phyloP scores from a whole-genome alignment of 2,329 filamentous ascomycete species.

The Ophiostoma australiae region DNA sequence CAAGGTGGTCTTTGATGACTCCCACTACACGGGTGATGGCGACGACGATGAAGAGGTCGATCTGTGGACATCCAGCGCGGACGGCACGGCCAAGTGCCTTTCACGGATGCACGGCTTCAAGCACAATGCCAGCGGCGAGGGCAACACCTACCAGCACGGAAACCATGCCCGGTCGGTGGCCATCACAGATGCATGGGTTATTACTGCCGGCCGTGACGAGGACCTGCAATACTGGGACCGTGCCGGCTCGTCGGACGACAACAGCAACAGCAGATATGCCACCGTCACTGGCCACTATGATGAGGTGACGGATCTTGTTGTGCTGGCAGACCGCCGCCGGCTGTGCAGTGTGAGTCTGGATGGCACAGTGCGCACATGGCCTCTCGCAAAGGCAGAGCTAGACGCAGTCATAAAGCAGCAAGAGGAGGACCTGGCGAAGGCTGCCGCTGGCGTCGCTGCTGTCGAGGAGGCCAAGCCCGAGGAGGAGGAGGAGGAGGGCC shows the following conservation, averaged over 20 bases:
- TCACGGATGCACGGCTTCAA: conserved; percentile 60
- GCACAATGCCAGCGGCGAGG: conserved; percentile 43
- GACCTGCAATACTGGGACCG: conserved; percentile 86
- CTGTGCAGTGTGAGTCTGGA: conserved; percentile 86
- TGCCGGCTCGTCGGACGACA: conserved; percentile 74
- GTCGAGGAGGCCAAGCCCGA: conserved; percentile 62
- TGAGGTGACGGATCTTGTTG: conserved; percentile 76
- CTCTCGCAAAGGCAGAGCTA: conserved; percentile 57
- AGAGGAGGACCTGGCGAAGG: conserved; percentile 43
- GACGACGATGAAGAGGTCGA: conserved; percentile 53
- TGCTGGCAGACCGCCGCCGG: conserved; percentile 51
- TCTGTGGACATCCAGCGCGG: conserved; percentile 88
- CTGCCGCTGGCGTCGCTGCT: conserved; percentile 32
- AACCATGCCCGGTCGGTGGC: conserved; percentile 85
- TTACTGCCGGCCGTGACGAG: conserved; percentile 88
- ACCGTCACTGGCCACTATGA: conserved; percentile 82
- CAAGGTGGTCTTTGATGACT: conserved; percentile 57
- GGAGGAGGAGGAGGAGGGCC: conserved; percentile 41
- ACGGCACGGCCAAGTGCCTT: conserved; percentile 80
- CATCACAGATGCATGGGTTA: conserved; percentile 68
- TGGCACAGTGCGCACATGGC: conserved; percentile 81
- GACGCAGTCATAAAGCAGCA: conserved; percentile 47
- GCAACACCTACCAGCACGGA: conserved; percentile 71
- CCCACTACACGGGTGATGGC: conserved; percentile 18
- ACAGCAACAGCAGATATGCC: conserved; percentile 62